Conservation (phyloP, 257 asterid species). For the Ajuga chamaepitys region DNA sequence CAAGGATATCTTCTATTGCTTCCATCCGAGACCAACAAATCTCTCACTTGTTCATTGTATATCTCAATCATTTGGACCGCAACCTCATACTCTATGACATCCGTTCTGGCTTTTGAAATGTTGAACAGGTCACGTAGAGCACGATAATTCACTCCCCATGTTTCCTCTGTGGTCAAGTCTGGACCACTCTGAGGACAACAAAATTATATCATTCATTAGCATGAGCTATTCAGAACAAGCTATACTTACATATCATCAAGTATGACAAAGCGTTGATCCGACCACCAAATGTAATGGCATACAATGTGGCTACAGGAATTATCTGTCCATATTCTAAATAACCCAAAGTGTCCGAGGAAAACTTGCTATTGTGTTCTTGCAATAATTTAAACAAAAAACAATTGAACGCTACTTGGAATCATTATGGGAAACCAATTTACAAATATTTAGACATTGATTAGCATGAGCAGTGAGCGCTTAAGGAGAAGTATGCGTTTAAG, state of each 20-base stretch:
- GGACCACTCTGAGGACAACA: conserved; percentile 74
- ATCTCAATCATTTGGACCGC: conserved; percentile 94
- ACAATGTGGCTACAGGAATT: not conserved
- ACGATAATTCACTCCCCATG: conserved; percentile 94
- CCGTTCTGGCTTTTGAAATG: conserved; percentile 52
- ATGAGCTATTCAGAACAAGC: not conserved
- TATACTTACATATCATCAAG: not conserved
- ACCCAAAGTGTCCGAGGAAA: not conserved
- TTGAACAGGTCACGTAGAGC: conserved; percentile 75
- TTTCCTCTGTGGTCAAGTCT: conserved; percentile 69
- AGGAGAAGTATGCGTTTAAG: not conserved
- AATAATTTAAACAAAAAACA: not conserved
- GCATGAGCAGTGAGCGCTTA: not conserved
- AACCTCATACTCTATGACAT: conserved; percentile 64
- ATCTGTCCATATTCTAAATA: not conserved
- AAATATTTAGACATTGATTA: not conserved
- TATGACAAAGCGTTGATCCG: not conserved
- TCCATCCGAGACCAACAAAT: conserved; percentile 75
- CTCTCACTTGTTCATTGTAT: conserved; percentile 95
- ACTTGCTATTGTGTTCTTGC: not conserved
- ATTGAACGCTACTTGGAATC: not conserved
- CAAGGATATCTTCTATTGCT: conserved; percentile 80
- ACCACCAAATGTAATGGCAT: not conserved
- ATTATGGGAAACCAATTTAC: not conserved
- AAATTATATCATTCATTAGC: not conserved